phyloP scores from a whole-genome alignment of 2,329 filamentous ascomycete species.

The Venturiaceae sp. region DNA sequence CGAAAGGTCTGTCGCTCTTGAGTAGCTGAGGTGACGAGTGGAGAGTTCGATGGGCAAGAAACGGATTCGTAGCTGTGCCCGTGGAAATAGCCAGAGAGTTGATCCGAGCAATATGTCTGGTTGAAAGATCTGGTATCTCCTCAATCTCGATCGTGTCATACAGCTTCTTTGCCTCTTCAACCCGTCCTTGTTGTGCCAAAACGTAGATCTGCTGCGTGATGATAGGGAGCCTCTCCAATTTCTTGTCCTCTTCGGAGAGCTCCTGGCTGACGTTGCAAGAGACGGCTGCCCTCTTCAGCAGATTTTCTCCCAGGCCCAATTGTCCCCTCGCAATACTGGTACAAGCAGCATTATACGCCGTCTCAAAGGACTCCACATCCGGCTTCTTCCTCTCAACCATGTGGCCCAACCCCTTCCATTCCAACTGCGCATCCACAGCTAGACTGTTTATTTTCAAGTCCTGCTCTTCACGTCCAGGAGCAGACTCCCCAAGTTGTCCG shows the following conservation, averaged over 20 bases:
- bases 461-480: constrained; percentile 53
- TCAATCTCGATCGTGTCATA: constrained; percentile 51
- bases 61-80: constrained; percentile 49
- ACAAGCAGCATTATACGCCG: constrained; percentile 73
- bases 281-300: constrained; percentile 61
- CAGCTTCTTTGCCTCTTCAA: constrained; percentile 54
- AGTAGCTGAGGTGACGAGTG: constrained; percentile 43
- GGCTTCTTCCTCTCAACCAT: constrained; percentile 45
- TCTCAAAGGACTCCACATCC: constrained; percentile 68
- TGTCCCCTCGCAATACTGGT: constrained; percentile 61
- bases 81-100: constrained; percentile 47
- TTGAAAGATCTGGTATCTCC: constrained; percentile 56
- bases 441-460: constrained; percentile 69
- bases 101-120: constrained; percentile 55
- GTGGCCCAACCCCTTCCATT: constrained; percentile 53
- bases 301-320: constrained; percentile 51
- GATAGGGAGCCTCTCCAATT: constrained; percentile 64
- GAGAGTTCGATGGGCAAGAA: constrained; percentile 53
- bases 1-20: constrained; percentile 57
- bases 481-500: constrained; percentile 41
- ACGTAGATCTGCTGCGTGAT: constrained; percentile 68
- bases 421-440: constrained; percentile 61
- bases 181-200: constrained; percentile 54
- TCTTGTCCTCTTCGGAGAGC: constrained; percentile 63
- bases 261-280: constrained; percentile 68